Evolutionary conservation across 1,139 yeast species (phyloP), one percentile per base, ranked within the genome.

Genomic region (Hyphopichia buzzinii): DNA sequence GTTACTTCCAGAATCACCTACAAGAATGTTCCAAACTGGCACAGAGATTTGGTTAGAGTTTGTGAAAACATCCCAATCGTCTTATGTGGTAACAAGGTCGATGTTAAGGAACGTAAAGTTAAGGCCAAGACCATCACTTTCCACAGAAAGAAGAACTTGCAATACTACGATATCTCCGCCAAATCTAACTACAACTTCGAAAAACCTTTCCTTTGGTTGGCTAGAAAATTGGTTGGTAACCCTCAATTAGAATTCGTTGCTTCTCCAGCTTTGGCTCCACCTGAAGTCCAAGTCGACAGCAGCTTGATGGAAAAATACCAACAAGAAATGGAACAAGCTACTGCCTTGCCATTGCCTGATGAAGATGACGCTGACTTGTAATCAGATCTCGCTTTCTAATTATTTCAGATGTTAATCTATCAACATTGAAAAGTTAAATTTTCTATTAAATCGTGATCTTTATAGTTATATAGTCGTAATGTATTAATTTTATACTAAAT

Each of bases 1-100:
- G 98, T 94, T 48, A 94, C 99, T 46, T 89, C 97, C 38, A 89
- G 98, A 80, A 92, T 94, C 74, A 94, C 98, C 55, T 94, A 94
- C 78, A 94, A 92, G 79, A 94, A 94, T 71, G 98, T 94, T 65
- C 98, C 98, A 68, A 94, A 92, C 85, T 94, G 99, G 99, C 97
- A 92, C 83, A 79, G 94, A 72, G 98, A 94, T 72, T 81, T 94
- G 66, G 97, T 92, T 50, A 89, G 98, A 76, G 98, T 94, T 48
- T 94, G 99, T 77, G 99, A 94, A 74, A 92, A 92, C 81, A 92
- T 94, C 58, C 99, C 99, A 59, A 94, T 94, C 59, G 99, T 94
- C 41, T 79, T 94, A 54, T 88, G 97, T 77, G 99, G 99, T 74
- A 94, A 94, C 84, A 94, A 94, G 77, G 99, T 92, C 57, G 99